A percentile compares a stretch with the other conserved stretches of the same genome.
phyloP scores from a whole-genome alignment of 768 basidiomycete genomes.

The Coprinopsis strossmayeri region DNA sequence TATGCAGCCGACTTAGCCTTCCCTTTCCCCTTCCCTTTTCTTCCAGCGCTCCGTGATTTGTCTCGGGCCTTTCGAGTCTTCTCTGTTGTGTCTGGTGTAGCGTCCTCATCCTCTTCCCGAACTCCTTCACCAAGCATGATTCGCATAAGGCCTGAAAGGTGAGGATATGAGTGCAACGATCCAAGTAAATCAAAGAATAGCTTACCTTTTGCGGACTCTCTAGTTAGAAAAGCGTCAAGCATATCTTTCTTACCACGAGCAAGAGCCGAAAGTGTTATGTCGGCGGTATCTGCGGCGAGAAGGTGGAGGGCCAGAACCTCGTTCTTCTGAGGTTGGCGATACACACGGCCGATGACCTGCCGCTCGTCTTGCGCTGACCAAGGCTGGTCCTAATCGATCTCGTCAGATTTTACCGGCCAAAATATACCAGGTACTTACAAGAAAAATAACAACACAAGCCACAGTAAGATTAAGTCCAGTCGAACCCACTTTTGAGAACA shows the following conservation, averaged over 20 bases:
- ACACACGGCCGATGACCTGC: slow-evolving; percentile 20
- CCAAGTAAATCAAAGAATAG: too few relatives aligned
- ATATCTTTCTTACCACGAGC: slow-evolving; percentile 19
- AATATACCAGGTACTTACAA: background rate
- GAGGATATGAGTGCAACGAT: too few relatives aligned
- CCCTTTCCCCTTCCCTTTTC: too few relatives aligned
- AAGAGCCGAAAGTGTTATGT: slow-evolving; percentile 17
- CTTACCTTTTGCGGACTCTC: too few relatives aligned
- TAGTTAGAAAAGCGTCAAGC: slow-evolving; percentile 19
- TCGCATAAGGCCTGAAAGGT: too few relatives aligned
- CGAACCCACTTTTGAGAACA: slow-evolving; percentile 7
- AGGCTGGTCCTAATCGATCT: slow-evolving; percentile 19
- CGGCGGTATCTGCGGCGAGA: slow-evolving; percentile 18
- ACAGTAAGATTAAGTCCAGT: slow-evolving; percentile 3
- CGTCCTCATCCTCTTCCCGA: too few relatives aligned
- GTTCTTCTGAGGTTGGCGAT: slow-evolving; percentile 22
- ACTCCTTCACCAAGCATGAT: too few relatives aligned
- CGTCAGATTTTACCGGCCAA: background rate
- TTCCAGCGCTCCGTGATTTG: too few relatives aligned
- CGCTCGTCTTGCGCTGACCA: slow-evolving; percentile 22
- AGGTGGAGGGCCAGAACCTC: slow-evolving; percentile 17
- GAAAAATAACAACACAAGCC: slow-evolving; percentile 3
- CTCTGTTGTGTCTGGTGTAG: too few relatives aligned
- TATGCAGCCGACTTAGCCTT: too few relatives aligned
- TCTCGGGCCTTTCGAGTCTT: too few relatives aligned